Evolutionary conservation across 202 grass and related monocot genomes (phyloP).

Genomic region (Tripidium arundinaceum): DNA sequence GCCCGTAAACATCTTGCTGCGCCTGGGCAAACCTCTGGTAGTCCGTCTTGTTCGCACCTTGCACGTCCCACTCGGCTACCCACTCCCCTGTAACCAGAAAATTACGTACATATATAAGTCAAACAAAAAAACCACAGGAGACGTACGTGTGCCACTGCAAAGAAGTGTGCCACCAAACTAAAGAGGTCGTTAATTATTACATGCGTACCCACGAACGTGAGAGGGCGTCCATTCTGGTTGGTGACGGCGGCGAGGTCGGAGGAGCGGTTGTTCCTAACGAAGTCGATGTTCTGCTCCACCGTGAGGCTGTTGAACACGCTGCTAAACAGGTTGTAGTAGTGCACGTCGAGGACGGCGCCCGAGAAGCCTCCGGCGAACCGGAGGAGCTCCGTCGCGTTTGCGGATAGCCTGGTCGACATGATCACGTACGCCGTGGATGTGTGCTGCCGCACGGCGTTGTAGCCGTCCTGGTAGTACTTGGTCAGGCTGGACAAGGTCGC

Average conservation of each 20-base stretch:
- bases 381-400: constrained; percentile 34
- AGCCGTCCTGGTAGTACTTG: constrained; percentile 51
- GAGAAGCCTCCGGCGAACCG: constrained; percentile 25
- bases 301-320: constrained; percentile 5
- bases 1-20: constrained; percentile 21
- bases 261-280: constrained; percentile 10
- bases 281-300: constrained; percentile 48
- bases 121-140: too few species aligned
- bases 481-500: constrained; percentile 21
- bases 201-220: constrained; percentile 37
- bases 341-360: constrained; percentile 41
- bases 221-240: constrained; percentile 11
- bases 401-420: constrained; percentile 36
- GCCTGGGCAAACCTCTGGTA: constrained; percentile 30
- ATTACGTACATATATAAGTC: too few species aligned
- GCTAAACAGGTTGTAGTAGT: constrained; percentile 50
- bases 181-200: too few species aligned
- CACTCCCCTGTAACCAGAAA: constrained; percentile 35
- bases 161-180: too few species aligned
- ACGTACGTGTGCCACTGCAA: too few species aligned
- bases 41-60: neutral
- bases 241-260: constrained; percentile 1
- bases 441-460: constrained; percentile 37
- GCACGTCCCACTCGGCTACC: neutral
- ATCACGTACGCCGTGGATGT: constrained; percentile 41